phyloP scores from a whole-genome alignment of 2,329 filamentous ascomycete species.

The Colletotrichum musicola region DNA sequence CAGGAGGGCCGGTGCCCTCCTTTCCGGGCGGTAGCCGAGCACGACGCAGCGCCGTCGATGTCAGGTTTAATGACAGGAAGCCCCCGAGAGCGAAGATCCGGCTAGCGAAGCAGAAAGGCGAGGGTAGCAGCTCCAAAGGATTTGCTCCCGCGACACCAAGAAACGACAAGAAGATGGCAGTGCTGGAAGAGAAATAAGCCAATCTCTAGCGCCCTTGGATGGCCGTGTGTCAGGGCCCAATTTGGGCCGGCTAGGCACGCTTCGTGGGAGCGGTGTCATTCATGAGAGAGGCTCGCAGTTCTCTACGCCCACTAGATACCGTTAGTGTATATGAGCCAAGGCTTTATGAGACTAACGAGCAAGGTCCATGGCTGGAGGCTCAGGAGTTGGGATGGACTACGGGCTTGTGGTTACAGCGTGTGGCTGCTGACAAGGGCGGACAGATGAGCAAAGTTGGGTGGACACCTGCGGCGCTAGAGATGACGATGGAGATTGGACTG shows the following conservation, averaged over 20 bases:
- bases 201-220: slow-evolving; percentile 18
- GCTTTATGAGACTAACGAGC: slow-evolving; percentile 10
- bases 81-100: not conserved
- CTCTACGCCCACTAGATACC: too few relatives aligned
- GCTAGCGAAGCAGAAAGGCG: not conserved
- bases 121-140: not conserved
- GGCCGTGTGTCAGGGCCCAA: slow-evolving; percentile 23
- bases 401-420: slow-evolving; percentile 8
- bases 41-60: slow-evolving; percentile 11
- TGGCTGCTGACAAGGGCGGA: slow-evolving; percentile 31
- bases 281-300: too few relatives aligned
- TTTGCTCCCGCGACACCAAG: not conserved
- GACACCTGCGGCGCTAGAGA: not conserved
- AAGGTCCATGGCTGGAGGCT: slow-evolving; percentile 19
- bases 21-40: slow-evolving; percentile 19
- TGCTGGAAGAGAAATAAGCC: slow-evolving; percentile 36
- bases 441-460: slow-evolving; percentile 35
- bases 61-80: slow-evolving; percentile 26
- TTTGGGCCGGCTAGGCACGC: slow-evolving; percentile 5
- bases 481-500: slow-evolving; percentile 24
- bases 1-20: not conserved
- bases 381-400: slow-evolving; percentile 17
- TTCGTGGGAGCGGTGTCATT: not conserved
- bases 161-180: slow-evolving; percentile 26
- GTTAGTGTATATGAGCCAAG: not conserved